Evolutionary conservation across 1,139 yeast species (phyloP).

Genomic region (Debaryomycetaceae sp.): DNA sequence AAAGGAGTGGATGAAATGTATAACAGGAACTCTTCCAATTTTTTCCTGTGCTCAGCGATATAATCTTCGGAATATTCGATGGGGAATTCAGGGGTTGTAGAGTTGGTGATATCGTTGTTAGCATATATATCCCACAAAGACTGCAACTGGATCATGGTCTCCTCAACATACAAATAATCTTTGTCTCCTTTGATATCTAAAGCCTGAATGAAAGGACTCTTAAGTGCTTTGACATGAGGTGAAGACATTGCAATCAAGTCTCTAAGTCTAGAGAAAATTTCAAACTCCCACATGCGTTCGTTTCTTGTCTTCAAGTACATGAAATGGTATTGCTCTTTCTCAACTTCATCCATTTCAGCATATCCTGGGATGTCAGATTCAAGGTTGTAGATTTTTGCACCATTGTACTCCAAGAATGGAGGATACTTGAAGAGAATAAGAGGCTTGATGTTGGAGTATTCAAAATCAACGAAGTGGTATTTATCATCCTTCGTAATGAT

Average conservation of each 20-base stretch:
- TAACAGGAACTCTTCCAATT: conserved; percentile 64
- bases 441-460: conserved; percentile 76
- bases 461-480: conserved; percentile 72
- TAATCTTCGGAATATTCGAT: conserved; percentile 54
- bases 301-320: conserved; percentile 89
- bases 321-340: conserved; percentile 76
- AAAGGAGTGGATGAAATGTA: conserved; percentile 72
- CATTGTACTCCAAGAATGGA: conserved; percentile 77
- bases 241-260: conserved; percentile 76
- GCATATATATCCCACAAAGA: conserved; percentile 74
- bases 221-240: conserved; percentile 68
- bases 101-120: conserved; percentile 55
- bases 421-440: conserved; percentile 77
- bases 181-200: conserved; percentile 58
- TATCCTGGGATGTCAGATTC: conserved; percentile 73
- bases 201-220: conserved; percentile 64
- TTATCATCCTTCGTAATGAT: conserved; percentile 49
- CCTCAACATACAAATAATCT: conserved; percentile 66
- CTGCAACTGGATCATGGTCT: conserved; percentile 66
- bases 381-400: conserved; percentile 77
- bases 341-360: conserved; percentile 62
- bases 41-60: conserved; percentile 52
- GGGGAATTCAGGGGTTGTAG: conserved; percentile 52
- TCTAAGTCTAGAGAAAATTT: conserved; percentile 61
- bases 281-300: conserved; percentile 82